phyloP scores from a whole-genome alignment of 1,139 yeast species.

The Nakaseomyces bracarensis region DNA sequence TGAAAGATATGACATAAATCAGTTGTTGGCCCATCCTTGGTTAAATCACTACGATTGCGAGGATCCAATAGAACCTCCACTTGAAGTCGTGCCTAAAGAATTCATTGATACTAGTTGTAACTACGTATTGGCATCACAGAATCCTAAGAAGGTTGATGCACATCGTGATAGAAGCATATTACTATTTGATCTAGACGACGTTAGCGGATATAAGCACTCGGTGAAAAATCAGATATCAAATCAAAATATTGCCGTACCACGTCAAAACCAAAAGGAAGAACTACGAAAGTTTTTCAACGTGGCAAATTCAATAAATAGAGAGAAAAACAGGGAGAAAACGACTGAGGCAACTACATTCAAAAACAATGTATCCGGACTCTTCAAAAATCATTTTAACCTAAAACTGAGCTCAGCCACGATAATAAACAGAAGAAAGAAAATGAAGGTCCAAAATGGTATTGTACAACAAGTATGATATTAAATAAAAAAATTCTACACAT shows the following conservation, averaged over 20 bases:
- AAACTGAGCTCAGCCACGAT: constrained; percentile 6
- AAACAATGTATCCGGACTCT: not conserved
- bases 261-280: not conserved
- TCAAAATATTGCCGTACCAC: not conserved
- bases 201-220: not conserved
- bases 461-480: constrained; percentile 1
- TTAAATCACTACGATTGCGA: constrained; percentile 19
- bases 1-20: constrained; percentile 62
- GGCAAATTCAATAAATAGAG: not conserved
- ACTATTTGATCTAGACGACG: not conserved
- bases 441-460: constrained; percentile 6
- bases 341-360: not conserved
- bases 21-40: constrained; percentile 79
- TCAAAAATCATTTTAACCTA: constrained; percentile 2
- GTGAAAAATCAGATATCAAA: not conserved
- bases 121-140: constrained; percentile 2
- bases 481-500: not conserved
- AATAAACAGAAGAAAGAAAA: constrained; percentile 6
- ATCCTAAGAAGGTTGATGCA: not conserved
- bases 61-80: not conserved
- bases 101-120: not conserved
- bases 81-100: not conserved
- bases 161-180: constrained; percentile 2
- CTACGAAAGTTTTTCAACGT: constrained; percentile 3
- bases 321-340: not conserved